Percentiles rank a stretch among this genome's conserved stretches.
Evolutionary conservation across 371 early-diverging fungal species (phyloP).

Genomic region (Conidiobolus incongruus): DNA sequence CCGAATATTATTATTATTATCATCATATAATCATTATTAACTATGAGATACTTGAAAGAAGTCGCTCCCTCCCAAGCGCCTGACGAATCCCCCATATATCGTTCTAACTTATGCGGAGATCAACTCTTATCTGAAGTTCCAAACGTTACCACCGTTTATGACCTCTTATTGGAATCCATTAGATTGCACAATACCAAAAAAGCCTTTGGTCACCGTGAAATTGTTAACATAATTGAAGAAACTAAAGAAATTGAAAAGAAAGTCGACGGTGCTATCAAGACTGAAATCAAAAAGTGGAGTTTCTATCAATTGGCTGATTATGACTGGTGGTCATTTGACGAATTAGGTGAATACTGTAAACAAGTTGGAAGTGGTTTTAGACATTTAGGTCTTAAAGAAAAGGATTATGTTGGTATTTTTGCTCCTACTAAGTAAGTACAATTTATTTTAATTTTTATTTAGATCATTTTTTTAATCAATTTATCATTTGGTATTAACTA

Average conservation of each 20-base stretch:
- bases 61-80: no score
- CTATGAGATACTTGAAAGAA: no score
- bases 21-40: no score
- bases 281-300: constrained; percentile 61
- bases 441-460: not conserved
- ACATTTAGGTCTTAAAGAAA: not conserved
- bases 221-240: constrained; percentile 41
- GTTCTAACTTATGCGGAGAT: no score
- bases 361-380: constrained; percentile 36
- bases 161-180: not conserved
- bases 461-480: no score
- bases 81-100: no score
- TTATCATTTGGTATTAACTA: no score
- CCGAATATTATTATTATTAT: no score
- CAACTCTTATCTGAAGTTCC: no score
- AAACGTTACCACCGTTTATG: constrained; percentile 1
- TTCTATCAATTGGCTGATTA: constrained; percentile 45
- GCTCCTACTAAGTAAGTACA: constrained; percentile 5
- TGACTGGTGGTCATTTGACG: constrained; percentile 35
- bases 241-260: constrained; percentile 47
- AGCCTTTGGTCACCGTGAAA: constrained; percentile 35
- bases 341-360: constrained; percentile 19
- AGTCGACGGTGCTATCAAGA: constrained; percentile 29
- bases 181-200: constrained; percentile 5
- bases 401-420: not conserved